These are phyloP conservation scores for Caloboletus inedulis DNA, from an alignment of 1,284 basidiomycete species.

Conservation along the genomic window DNA sequence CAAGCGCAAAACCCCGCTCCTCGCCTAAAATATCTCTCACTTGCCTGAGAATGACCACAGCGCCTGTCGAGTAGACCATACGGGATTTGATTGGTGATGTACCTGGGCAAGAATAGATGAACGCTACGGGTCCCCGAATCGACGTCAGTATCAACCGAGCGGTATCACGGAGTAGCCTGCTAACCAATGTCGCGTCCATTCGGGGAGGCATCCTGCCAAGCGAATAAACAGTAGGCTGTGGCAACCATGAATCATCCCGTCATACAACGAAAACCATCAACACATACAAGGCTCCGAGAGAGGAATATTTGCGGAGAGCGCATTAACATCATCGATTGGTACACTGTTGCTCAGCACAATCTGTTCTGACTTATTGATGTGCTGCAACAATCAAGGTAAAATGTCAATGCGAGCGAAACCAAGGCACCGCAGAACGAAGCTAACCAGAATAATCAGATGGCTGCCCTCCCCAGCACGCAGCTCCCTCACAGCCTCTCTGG, in stretches of 20 bases:
- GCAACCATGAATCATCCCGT: neutral
- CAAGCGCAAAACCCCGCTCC: conserved; percentile 41
- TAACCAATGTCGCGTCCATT: conserved; percentile 55
- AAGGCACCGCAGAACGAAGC: neutral
- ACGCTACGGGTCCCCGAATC: conserved; percentile 45
- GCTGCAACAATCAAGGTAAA: conserved; percentile 37
- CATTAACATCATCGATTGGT: conserved; percentile 39
- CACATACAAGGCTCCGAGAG: conserved; percentile 48
- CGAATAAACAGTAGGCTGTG: conserved; percentile 70
- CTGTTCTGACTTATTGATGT: conserved; percentile 59
- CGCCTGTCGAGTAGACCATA: conserved; percentile 82
- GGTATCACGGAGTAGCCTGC: conserved; percentile 14
- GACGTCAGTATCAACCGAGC: conserved; percentile 11
- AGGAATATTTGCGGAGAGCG: conserved; percentile 51
- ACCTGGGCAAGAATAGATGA: conserved; percentile 86
- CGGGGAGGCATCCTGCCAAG: conserved; percentile 55
- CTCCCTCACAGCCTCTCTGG: conserved; percentile 58
- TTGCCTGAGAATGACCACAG: conserved; percentile 52
- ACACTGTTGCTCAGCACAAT: conserved; percentile 42
- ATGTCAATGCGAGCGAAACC: neutral
- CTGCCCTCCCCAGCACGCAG: conserved; percentile 50
- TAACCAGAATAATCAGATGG: conserved; percentile 62
- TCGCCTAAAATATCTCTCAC: conserved; percentile 52
- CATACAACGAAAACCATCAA: conserved; percentile 5
- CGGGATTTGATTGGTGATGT: conserved; percentile 76